Evolutionary conservation across 352 stramenopile genomes (phyloP).

Genomic region (Phytopythium kandeliae): DNA sequence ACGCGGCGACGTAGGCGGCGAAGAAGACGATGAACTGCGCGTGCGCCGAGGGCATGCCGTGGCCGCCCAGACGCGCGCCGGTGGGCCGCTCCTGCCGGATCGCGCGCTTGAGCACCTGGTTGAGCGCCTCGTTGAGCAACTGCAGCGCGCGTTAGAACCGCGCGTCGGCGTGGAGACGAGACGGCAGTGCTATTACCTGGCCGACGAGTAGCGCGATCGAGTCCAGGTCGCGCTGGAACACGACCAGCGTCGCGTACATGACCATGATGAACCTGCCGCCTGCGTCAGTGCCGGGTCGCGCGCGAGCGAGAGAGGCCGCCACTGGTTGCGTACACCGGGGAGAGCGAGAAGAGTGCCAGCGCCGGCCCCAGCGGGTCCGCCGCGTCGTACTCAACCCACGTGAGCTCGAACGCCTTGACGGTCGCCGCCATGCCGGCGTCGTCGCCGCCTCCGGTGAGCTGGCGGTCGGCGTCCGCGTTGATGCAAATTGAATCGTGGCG

Average conservation of each 20-base stretch:
- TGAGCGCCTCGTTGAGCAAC: constrained; percentile 66
- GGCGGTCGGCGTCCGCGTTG: constrained; percentile 14
- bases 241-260: constrained; percentile 73
- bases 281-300: background rate
- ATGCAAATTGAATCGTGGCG: no score
- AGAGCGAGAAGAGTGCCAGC: constrained; percentile 71
- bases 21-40: constrained; percentile 84
- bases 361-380: constrained; percentile 55
- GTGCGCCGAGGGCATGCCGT: constrained; percentile 77
- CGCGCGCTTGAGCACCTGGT: constrained; percentile 73
- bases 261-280: constrained; percentile 75
- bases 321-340: constrained; percentile 45
- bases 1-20: constrained; percentile 56
- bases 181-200: constrained; percentile 26
- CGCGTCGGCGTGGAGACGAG: no score
- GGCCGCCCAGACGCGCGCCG: constrained; percentile 55
- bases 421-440: background rate
- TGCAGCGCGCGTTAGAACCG: constrained; percentile 6
- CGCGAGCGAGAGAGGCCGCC: background rate
- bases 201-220: constrained; percentile 62
- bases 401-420: constrained; percentile 75
- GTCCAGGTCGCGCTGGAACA: constrained; percentile 77
- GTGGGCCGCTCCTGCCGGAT: constrained; percentile 66
- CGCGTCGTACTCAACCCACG: constrained; percentile 80
- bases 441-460: background rate